A percentile compares a stretch with the other conserved stretches of the same genome.
These are phyloP conservation scores for Byssoonygena ceratinophila DNA, from an alignment of 2,329 filamentous ascomycete species.

Conservation along the genomic window DNA sequence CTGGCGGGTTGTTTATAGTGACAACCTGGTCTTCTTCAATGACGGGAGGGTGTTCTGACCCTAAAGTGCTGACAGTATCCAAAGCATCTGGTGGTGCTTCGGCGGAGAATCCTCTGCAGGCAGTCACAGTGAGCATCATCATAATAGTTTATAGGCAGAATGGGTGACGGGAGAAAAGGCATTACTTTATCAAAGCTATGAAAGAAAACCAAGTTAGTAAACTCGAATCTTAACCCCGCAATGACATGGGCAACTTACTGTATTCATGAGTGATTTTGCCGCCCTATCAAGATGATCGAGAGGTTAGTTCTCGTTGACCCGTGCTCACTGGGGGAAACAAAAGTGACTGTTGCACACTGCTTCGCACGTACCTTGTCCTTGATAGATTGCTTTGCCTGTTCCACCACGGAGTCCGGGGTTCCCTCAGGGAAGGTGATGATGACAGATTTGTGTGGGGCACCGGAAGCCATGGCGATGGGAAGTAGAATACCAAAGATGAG, in stretches of 20 bases:
- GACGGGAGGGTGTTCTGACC: conserved; percentile 49
- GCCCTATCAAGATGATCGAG: conserved; percentile 34
- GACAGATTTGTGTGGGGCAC: conserved; percentile 53
- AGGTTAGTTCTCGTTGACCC: neutral
- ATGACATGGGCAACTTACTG: conserved; percentile 47
- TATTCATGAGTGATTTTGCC: conserved; percentile 73
- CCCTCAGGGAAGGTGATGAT: conserved; percentile 66
- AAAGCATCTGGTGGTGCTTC: conserved; percentile 60
- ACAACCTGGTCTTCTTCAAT: conserved; percentile 72
- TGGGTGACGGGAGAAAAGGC: conserved; percentile 5
- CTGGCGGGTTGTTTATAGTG: conserved; percentile 29
- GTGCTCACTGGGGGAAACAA: too few species aligned
- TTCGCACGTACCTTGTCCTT: conserved; percentile 47
- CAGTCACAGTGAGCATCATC: conserved; percentile 14
- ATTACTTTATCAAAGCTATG: conserved; percentile 36
- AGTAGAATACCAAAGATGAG: conserved; percentile 50
- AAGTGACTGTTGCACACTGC: too few species aligned
- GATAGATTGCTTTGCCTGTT: conserved; percentile 62
- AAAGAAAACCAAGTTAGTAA: conserved; percentile 16
- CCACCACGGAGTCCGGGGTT: conserved; percentile 57
- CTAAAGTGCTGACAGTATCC: conserved; percentile 54
- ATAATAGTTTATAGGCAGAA: neutral
- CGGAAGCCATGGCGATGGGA: conserved; percentile 51
- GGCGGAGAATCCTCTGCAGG: conserved; percentile 61
- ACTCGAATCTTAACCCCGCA: too few species aligned